These are phyloP conservation scores for Circinella minor DNA, from an alignment of 371 early-diverging fungal species.

Conservation along the genomic window DNA sequence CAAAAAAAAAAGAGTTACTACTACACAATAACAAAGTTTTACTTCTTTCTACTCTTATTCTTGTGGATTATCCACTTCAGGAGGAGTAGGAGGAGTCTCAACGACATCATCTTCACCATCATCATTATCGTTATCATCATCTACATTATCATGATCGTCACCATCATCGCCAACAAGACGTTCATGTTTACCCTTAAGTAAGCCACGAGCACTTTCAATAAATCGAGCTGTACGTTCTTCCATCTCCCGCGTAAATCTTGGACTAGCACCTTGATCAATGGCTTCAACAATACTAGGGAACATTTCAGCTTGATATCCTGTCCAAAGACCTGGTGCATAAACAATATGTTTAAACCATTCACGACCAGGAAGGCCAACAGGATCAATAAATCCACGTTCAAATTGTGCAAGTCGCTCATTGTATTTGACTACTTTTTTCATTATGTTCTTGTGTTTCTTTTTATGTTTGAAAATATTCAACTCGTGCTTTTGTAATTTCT, in stretches of 20 bases:
- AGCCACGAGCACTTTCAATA: constrained; percentile 17
- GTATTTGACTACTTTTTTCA: constrained; percentile 23
- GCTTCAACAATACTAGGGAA: constrained; percentile 51
- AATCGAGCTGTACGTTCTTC: constrained; percentile 25
- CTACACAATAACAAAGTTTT: too few relatives aligned
- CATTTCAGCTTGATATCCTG: constrained; percentile 40
- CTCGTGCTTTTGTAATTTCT: constrained; percentile 8
- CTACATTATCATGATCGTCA: neutral
- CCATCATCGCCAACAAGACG: neutral
- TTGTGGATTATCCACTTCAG: too few relatives aligned
- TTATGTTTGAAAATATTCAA: constrained; percentile 8
- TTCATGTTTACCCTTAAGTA: constrained; percentile 17
- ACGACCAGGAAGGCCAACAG: constrained; percentile 54
- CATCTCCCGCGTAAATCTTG: constrained; percentile 24
- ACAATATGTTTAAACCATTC: constrained; percentile 62
- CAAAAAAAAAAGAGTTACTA: too few relatives aligned
- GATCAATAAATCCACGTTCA: constrained; percentile 55
- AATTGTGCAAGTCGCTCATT: constrained; percentile 48
- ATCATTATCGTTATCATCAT: constrained; percentile 9
- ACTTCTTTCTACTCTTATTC: too few relatives aligned
- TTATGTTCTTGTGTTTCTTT: constrained; percentile 17
- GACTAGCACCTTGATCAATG: constrained; percentile 31
- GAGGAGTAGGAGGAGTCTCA: too few relatives aligned
- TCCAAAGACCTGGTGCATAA: constrained; percentile 49
- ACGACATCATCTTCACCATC: neutral